These are phyloP conservation scores for Acrocalymma vagum DNA, from an alignment of 2,329 filamentous ascomycete species.

Conservation along the genomic window DNA sequence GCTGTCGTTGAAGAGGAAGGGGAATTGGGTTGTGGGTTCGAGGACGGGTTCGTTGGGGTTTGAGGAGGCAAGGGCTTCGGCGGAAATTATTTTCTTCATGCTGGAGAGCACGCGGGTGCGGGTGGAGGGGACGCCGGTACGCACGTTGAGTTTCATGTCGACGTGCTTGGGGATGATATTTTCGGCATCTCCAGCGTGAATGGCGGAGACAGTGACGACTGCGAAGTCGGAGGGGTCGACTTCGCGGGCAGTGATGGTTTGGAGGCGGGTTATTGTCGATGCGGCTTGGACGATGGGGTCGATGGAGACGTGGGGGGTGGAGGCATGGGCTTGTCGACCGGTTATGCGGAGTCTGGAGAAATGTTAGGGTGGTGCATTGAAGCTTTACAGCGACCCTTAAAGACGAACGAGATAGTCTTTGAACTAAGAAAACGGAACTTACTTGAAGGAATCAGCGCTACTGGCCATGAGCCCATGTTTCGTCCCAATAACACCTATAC, in stretches of 20 bases:
- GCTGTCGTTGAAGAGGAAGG: slow-evolving; percentile 62
- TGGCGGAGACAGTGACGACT: slow-evolving; percentile 66
- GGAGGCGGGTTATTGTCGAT: slow-evolving; percentile 64
- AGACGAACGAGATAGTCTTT: too few species aligned
- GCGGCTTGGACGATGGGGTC: slow-evolving; percentile 68
- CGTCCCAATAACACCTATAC: slow-evolving; percentile 50
- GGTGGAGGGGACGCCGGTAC: slow-evolving; percentile 56
- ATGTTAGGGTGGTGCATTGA: too few species aligned
- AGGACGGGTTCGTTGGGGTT: slow-evolving; percentile 55
- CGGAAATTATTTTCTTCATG: slow-evolving; percentile 63
- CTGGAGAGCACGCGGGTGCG: slow-evolving; percentile 57
- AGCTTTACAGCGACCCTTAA: too few species aligned
- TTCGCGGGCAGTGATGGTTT: slow-evolving; percentile 66
- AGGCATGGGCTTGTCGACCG: slow-evolving; percentile 67
- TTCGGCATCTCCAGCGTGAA: slow-evolving; percentile 68
- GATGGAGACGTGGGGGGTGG: slow-evolving; percentile 63
- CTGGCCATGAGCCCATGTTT: slow-evolving; percentile 51
- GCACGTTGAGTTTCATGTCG: slow-evolving; percentile 63
- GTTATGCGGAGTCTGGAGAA: slow-evolving; percentile 62
- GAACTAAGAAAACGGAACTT: too few species aligned
- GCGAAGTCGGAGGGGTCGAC: slow-evolving; percentile 62
- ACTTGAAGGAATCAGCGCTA: slow-evolving; percentile 50
- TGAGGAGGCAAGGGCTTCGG: slow-evolving; percentile 62
- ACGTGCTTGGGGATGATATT: slow-evolving; percentile 68
- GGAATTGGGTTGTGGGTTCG: slow-evolving; percentile 50